Percentiles rank a stretch among this genome's conserved stretches.
Conservation (phyloP, 2,329 filamentous ascomycete genomes). For the Claviceps cyperi region DNA sequence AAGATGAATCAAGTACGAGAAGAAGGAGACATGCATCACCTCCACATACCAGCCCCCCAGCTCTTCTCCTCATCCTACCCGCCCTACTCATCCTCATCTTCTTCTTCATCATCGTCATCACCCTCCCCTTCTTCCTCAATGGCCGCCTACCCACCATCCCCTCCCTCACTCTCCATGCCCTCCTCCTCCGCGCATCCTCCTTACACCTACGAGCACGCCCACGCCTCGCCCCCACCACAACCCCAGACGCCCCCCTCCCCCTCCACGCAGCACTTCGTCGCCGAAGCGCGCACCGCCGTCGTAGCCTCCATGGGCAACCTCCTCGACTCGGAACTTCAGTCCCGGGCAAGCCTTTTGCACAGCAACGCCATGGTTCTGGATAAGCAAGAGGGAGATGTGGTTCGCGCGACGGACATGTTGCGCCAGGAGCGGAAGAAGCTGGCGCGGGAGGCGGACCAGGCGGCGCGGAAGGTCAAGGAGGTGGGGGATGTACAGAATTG, state of each 20-base stretch:
- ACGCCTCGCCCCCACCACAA: slow-evolving; percentile 10
- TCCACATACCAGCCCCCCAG: background rate
- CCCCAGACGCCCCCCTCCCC: slow-evolving; percentile 26
- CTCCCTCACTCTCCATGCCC: background rate
- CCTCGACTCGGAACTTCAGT: slow-evolving; percentile 52
- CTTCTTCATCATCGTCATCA: background rate
- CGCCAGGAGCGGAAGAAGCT: slow-evolving; percentile 51
- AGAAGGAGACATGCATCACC: background rate
- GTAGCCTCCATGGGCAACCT: slow-evolving; percentile 53
- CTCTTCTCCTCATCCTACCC: background rate
- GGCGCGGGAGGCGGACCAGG: slow-evolving; percentile 46
- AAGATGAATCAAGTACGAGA: background rate
- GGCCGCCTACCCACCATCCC: background rate
- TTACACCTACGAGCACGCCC: background rate
- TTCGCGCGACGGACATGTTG: slow-evolving; percentile 43
- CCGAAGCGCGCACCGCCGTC: slow-evolving; percentile 43
- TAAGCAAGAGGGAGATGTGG: slow-evolving; percentile 52
- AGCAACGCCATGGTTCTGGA: slow-evolving; percentile 49
- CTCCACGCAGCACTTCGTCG: slow-evolving; percentile 31
- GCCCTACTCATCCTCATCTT: background rate
- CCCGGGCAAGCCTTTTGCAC: slow-evolving; percentile 56
- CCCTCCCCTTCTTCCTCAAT: background rate
- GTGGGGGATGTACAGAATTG: slow-evolving; percentile 74
- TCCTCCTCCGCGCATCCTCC: slow-evolving; percentile 4
- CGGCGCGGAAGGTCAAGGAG: slow-evolving; percentile 56